Base-by-base conservation (phyloP, 495 filamentous ascomycete genomes). In the Bacidia gigantensis region DNA sequence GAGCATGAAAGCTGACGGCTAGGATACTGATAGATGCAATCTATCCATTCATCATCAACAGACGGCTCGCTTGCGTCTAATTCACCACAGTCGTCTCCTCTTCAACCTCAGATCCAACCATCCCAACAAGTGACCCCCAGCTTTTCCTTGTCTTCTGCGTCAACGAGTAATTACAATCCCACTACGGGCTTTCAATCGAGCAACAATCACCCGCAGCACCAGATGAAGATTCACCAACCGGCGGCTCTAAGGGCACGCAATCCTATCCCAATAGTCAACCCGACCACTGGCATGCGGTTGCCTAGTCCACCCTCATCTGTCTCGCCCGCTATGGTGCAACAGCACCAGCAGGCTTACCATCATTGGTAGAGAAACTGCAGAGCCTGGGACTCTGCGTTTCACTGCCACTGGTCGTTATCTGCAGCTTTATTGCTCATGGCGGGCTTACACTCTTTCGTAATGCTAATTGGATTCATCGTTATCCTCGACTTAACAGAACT, bases 181-280 rank as follows among this genome's bases (percentile, higher is more conserved):
- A 70, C 71, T 50, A 69, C 63, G 51, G 65, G 57, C 67, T 71
- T 66, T 68, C 58, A 73, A 63, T 65, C 73, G 11, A 60, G 54
- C 52, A 57, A 49, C 21, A 23, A 55, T 29, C 46, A 69, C 54
- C 64, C 67, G 61, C 64, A 68, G 61, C 70, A 72, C 69, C 72
- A 76, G 58, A 71, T 86, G 56, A 93, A 87, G 68, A 75, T 86
- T 60, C 86, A 93, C 63, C 92, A 95, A 72, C 85, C 87, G 39
- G 68, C 87, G 49, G 84, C 89, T 50, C 84, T 85, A 52, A 86
- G 93, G 65, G 80, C 83, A 57, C 86, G 90, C 59, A 97, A 95
- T 64, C 87, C 92, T 59, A 99, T 99, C 59, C 93, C 92, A 17
- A 99, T 99, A 65, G 83, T 99, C 69, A 95, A 99, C 76, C 92